Base-by-base conservation (phyloP, 495 filamentous ascomycete genomes). In the Hyaloscypha hepaticicola region DNA sequence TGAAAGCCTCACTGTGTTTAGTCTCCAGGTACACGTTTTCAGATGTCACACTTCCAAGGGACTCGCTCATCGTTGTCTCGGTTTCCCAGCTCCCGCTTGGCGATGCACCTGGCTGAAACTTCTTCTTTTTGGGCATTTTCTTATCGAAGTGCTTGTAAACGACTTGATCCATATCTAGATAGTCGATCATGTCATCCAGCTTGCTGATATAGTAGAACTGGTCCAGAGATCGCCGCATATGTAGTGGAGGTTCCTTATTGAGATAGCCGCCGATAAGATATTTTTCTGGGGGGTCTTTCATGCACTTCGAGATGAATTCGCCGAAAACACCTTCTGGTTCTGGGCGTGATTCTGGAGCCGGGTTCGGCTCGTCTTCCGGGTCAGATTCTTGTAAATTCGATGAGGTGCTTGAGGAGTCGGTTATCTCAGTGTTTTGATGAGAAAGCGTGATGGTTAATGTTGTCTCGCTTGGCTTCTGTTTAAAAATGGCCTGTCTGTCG, bases 141-240 rank as follows among this genome's bases (percentile, higher is more conserved):
- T 26, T 58, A 33, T 58, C 31, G 33, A 58, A 58, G 31, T 58
- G 31, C 21, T 21, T 16, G 19, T 33, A 41, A 41, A 58, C 24
- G 19, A 33, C 27, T 41, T 58, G 56, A 41, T 58, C 28, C 28
- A 41, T 34, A 26, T 38, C 56, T 34, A 21, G 12, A 26, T 56
- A 25, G 27, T 41, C 56, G 26, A 21, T n/a, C 56, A 41, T 34
- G 29, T 58, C 56, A 22, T 58, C 56, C 26, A 41, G 26, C 28
- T 22, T 58, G 24, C 53, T 56, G 11, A 34, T 19, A 58, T 22
- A 58, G 27, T 58, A 26, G 27, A 58, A 41, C 56, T 33, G 56
- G 56, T 34, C 56, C 27, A 58, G 31, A 26, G 52, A 26, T 55
- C 52, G 52, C 21, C 52, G 52, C 21, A 55, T 55, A 55, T 55